Conservation (phyloP, 768 basidiomycete genomes). For the Dacryopinax primogenitus region DNA sequence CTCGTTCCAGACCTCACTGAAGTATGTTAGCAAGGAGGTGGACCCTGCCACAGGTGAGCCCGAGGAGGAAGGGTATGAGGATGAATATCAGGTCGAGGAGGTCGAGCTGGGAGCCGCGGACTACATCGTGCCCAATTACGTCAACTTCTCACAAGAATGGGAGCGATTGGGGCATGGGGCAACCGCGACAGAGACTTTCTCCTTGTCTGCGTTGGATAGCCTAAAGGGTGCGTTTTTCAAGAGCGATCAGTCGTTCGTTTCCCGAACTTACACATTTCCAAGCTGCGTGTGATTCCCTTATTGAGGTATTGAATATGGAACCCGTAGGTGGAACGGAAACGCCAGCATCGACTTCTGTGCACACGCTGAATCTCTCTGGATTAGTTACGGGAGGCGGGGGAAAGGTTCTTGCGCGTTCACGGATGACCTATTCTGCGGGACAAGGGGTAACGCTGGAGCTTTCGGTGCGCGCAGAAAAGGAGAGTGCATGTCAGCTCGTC, state of each 20-base stretch:
- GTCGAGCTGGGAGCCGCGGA: slow-evolving; percentile 87
- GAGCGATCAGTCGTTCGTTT: not conserved
- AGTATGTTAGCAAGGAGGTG: slow-evolving; percentile 93
- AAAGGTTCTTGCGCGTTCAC: slow-evolving; percentile 85
- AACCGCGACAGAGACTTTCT: slow-evolving; percentile 81
- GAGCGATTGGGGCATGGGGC: slow-evolving; percentile 71
- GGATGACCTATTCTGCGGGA: slow-evolving; percentile 88
- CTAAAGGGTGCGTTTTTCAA: slow-evolving; percentile 60
- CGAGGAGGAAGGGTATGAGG: slow-evolving; percentile 97
- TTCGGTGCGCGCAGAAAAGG: slow-evolving; percentile 79
- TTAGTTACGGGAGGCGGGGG: slow-evolving; percentile 83
- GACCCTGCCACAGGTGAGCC: slow-evolving; percentile 92
- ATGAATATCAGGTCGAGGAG: slow-evolving; percentile 96
- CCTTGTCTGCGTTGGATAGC: slow-evolving; percentile 80
- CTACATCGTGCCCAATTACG: slow-evolving; percentile 92
- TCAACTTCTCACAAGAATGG: slow-evolving; percentile 89
- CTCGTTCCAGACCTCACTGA: slow-evolving; percentile 82
- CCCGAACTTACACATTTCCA: slow-evolving; percentile 13
- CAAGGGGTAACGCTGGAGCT: slow-evolving; percentile 89
- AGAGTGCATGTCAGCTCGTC: slow-evolving; percentile 73
- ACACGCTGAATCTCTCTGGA: slow-evolving; percentile 88
- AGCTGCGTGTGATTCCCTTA: slow-evolving; percentile 94
- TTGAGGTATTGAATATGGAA: slow-evolving; percentile 95
- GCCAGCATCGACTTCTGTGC: slow-evolving; percentile 71
- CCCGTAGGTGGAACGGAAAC: slow-evolving; percentile 80